Evolutionary conservation across 2,329 filamentous ascomycete species (phyloP).

Genomic region (Zymoseptoria crescenta): DNA sequence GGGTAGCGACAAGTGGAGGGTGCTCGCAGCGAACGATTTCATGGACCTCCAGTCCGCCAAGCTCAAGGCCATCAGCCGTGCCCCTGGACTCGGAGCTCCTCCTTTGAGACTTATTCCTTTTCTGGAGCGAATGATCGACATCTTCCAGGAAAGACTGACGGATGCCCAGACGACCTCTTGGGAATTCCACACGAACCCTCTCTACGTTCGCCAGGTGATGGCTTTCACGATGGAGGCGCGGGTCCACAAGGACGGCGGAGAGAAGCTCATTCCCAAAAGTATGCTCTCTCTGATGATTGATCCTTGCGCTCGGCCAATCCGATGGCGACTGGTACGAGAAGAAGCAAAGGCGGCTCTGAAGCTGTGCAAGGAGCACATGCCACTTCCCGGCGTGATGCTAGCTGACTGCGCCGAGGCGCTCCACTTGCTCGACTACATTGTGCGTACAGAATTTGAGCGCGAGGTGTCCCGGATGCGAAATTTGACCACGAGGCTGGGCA

Average conservation of each 20-base stretch:
- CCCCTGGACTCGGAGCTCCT: background rate
- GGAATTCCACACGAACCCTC: background rate
- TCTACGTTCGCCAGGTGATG: background rate
- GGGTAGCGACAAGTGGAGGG: constrained; percentile 1
- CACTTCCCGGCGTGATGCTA: background rate
- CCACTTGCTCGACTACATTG: background rate
- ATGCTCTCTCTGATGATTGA: background rate
- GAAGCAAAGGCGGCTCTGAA: background rate
- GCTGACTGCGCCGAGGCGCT: background rate
- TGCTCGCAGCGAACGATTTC: background rate
- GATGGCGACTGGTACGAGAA: background rate
- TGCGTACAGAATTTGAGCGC: background rate
- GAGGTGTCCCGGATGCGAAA: background rate
- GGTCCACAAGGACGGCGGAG: background rate
- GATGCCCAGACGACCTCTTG: background rate
- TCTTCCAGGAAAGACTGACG: background rate
- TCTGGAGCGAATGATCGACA: background rate
- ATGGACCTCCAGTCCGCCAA: background rate
- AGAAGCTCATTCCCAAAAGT: background rate
- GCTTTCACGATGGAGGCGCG: background rate
- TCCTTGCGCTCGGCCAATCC: background rate
- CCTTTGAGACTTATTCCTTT: background rate
- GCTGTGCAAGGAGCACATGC: background rate
- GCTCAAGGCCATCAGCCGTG: background rate
- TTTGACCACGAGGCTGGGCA: background rate